Conservation (phyloP, 306 rosid genomes). For the Echinosophora koreensis region DNA sequence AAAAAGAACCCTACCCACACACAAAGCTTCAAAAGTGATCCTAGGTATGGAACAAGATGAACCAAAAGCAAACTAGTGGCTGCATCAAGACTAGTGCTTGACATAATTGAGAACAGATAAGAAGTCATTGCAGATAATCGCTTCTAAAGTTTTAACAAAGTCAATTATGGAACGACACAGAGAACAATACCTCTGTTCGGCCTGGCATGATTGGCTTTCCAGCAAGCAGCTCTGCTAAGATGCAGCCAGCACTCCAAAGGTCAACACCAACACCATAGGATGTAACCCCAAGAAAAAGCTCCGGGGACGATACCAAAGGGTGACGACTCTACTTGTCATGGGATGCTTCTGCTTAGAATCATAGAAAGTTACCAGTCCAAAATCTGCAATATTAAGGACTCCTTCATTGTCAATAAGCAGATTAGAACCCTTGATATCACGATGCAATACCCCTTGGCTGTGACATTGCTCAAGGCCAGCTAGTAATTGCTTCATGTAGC, state of each 20-base stretch:
- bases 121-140: slow-evolving; percentile 5
- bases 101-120: slow-evolving; percentile 13
- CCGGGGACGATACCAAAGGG: slow-evolving; percentile 99
- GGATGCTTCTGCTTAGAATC: slow-evolving; percentile 72
- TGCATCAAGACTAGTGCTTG: not conserved
- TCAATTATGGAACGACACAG: slow-evolving; percentile 32
- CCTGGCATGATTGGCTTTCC: slow-evolving; percentile 98
- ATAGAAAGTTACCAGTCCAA: slow-evolving; percentile 81
- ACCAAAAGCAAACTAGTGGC: not conserved
- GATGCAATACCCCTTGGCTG: slow-evolving; percentile 85
- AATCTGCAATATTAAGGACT: slow-evolving; percentile 86
- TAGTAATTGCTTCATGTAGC: slow-evolving; percentile 85
- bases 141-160: not conserved
- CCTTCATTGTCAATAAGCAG: slow-evolving; percentile 83
- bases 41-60: not conserved
- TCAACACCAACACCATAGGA: slow-evolving; percentile 74
- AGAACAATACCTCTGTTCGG: slow-evolving; percentile 80
- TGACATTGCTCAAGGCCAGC: slow-evolving; percentile 98
- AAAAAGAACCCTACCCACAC: not conserved
- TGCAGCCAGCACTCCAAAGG: slow-evolving; percentile 98
- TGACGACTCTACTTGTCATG: slow-evolving; percentile 93
- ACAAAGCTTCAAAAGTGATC: no score
- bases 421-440: slow-evolving; percentile 95
- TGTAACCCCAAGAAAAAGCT: slow-evolving; percentile 92
- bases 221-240: slow-evolving; percentile 85